These are phyloP conservation scores for Oryza punctata DNA, from an alignment of 176 grass and related monocot species.

Conservation along the genomic window DNA sequence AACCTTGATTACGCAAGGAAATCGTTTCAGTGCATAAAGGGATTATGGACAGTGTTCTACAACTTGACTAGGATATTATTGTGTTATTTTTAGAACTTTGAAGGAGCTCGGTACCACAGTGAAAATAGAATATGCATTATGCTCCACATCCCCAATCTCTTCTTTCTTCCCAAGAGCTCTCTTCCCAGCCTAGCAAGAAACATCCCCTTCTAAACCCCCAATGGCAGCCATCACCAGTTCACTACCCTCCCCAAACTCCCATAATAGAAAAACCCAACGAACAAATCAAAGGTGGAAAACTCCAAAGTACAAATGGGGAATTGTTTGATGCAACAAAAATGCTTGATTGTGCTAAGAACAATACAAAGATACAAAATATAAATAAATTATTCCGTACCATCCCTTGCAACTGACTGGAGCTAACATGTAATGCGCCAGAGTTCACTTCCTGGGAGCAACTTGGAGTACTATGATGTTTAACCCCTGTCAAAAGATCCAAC, in stretches of 20 bases:
- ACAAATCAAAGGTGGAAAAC: neutral
- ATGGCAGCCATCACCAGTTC: neutral
- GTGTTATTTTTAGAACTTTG: neutral
- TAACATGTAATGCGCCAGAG: neutral
- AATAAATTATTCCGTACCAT: slow-evolving; percentile 30
- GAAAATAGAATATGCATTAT: neutral
- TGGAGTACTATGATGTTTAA: slow-evolving; percentile 25
- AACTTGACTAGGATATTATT: neutral
- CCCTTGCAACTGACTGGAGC: slow-evolving; percentile 12
- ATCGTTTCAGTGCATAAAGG: neutral
- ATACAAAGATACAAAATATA: neutral
- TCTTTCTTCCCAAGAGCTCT: neutral
- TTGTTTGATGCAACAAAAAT: neutral
- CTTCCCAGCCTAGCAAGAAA: neutral
- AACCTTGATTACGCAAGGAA: neutral
- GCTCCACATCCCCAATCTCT: neutral
- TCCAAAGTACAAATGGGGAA: neutral
- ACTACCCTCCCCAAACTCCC: neutral
- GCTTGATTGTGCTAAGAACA: neutral
- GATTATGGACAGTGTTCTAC: neutral
- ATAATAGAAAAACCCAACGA: neutral
- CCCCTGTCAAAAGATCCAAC: slow-evolving; percentile 38
- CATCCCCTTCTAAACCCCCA: neutral
- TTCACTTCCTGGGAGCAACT: slow-evolving; percentile 16
- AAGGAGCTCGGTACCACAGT: neutral